Conservation (phyloP, 495 filamentous ascomycete genomes). For the Neurospora cerealis region DNA sequence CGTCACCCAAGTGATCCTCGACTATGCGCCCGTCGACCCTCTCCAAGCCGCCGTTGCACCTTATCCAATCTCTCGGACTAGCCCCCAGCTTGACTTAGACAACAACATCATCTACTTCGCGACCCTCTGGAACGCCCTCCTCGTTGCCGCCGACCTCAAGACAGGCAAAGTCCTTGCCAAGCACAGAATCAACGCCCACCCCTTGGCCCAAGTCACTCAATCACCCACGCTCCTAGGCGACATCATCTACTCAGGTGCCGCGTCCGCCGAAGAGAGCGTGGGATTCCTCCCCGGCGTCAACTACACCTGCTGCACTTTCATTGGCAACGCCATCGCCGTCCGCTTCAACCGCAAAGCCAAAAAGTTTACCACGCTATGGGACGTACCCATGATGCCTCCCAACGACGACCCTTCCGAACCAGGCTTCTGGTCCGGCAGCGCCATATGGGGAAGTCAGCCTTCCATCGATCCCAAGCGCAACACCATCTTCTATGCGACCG, state of each 20-base stretch:
- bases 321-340: slow-evolving; percentile 23
- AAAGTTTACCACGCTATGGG: slow-evolving; percentile 21
- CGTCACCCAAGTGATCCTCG: slow-evolving; percentile 16
- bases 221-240: slow-evolving; percentile 21
- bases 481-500: slow-evolving; percentile 32
- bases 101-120: slow-evolving; percentile 24
- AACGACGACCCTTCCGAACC: neutral
- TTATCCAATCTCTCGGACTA: slow-evolving; percentile 13
- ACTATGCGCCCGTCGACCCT: slow-evolving; percentile 8
- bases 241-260: slow-evolving; percentile 21
- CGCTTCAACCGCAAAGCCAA: slow-evolving; percentile 8
- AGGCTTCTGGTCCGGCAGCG: slow-evolving; percentile 22
- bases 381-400: slow-evolving; percentile 17
- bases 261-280: slow-evolving; percentile 21
- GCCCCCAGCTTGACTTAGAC: slow-evolving; percentile 19
- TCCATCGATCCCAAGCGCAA: slow-evolving; percentile 21
- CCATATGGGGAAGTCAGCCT: slow-evolving; percentile 32
- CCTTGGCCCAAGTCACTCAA: slow-evolving; percentile 21
- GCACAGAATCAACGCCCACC: slow-evolving; percentile 21
- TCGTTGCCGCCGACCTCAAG: slow-evolving; percentile 21
- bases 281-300: slow-evolving; percentile 1
- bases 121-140: slow-evolving; percentile 23
- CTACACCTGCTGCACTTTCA: slow-evolving; percentile 29
- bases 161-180: slow-evolving; percentile 16
- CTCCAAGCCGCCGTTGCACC: slow-evolving; percentile 5